These are phyloP conservation scores for Thielaviopsis cerberus DNA, from an alignment of 2,329 filamentous ascomycete species.

Conservation along the genomic window DNA sequence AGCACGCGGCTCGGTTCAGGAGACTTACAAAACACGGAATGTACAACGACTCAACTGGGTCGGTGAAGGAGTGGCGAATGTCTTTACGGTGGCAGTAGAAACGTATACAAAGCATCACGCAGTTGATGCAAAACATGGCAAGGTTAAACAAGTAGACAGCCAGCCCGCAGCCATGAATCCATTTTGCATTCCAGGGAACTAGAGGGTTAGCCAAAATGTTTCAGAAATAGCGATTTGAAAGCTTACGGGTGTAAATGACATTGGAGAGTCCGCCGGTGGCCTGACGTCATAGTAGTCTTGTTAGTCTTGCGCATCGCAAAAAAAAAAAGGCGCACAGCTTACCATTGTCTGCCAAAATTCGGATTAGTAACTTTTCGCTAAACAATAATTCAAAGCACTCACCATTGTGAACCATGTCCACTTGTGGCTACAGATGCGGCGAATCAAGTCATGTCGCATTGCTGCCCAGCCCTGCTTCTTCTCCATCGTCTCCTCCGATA, in stretches of 20 bases:
- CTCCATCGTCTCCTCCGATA: not conserved
- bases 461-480: not conserved
- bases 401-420: not conserved
- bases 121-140: constrained; percentile 42
- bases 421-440: not conserved
- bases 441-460: not conserved
- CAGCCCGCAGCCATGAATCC: constrained; percentile 39
- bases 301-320: not conserved
- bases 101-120: constrained; percentile 43
- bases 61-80: constrained; percentile 43
- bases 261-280: not conserved
- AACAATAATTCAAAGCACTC: not conserved
- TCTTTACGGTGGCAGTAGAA: constrained; percentile 26
- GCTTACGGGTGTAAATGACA: not conserved
- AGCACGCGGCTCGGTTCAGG: no score
- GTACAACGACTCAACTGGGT: constrained; percentile 62
- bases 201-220: not conserved
- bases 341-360: not conserved
- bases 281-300: not conserved
- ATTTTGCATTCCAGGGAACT: constrained; percentile 16
- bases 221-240: not conserved
- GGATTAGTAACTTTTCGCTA: not conserved
- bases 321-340: not conserved
- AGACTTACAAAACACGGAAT: constrained; percentile 47
- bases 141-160: constrained; percentile 47